phyloP scores from a whole-genome alignment of 148 eudicot genomes.

The Rhododendron henanense region DNA sequence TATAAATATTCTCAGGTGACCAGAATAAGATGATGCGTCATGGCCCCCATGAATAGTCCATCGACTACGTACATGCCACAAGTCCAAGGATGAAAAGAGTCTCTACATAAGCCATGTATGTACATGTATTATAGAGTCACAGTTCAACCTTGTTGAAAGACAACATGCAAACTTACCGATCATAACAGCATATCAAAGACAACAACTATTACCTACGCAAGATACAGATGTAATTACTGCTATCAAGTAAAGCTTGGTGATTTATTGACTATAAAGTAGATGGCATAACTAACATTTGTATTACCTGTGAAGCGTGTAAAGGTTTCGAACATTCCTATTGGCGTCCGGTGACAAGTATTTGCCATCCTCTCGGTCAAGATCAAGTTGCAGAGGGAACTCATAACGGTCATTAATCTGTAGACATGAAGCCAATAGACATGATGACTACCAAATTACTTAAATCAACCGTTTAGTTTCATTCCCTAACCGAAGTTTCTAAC shows the following conservation, averaged over 20 bases:
- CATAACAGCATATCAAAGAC: neutral
- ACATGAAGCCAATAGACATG: neutral
- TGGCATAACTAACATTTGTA: neutral
- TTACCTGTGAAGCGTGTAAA: conserved; percentile 92
- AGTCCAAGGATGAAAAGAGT: too few species aligned
- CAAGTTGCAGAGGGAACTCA: conserved; percentile 92
- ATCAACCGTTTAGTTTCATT: neutral
- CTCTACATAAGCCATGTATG: neutral
- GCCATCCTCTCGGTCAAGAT: conserved; percentile 87
- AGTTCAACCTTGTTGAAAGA: neutral
- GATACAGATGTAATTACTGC: too few species aligned
- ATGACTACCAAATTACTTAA: neutral
- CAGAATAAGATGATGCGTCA: neutral
- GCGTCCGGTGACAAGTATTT: conserved; percentile 93
- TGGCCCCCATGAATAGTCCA: neutral
- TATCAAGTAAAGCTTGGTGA: neutral
- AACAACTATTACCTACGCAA: neutral
- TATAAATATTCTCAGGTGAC: neutral
- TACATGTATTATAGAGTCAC: neutral
- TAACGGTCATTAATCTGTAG: conserved; percentile 90
- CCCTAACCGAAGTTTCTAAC: neutral
- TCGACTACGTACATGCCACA: neutral
- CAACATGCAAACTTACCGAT: neutral
- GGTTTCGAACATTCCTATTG: conserved; percentile 74
- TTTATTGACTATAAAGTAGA: too few species aligned